Percentiles rank a stretch among this genome's conserved stretches.
phyloP scores from a whole-genome alignment of 2,329 filamentous ascomycete species.

The Aspergillus piperis region DNA sequence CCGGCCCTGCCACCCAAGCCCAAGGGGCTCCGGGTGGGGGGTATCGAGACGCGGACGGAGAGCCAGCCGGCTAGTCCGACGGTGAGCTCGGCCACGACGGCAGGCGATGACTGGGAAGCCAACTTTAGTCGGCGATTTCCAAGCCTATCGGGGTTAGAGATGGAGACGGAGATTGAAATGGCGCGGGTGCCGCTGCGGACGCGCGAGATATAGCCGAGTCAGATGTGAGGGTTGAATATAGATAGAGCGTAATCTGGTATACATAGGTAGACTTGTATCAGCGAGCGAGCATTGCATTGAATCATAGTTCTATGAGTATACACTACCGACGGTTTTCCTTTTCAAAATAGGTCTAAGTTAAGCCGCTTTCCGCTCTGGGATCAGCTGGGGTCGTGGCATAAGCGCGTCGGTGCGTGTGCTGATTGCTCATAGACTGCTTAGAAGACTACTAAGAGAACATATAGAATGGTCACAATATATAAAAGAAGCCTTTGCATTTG shows the following conservation, averaged over 20 bases:
- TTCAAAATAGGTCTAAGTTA: too few relatives aligned
- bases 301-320: too few relatives aligned
- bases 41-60: conserved; percentile 17
- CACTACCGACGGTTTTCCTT: too few relatives aligned
- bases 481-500: too few relatives aligned
- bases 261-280: conserved; percentile 3
- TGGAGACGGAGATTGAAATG: conserved; percentile 67
- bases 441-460: too few relatives aligned
- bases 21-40: conserved; percentile 56
- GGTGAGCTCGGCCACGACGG: conserved; percentile 28
- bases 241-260: conserved; percentile 3
- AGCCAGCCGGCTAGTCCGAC: conserved; percentile 31
- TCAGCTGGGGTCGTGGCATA: too few relatives aligned
- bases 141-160: conserved; percentile 79
- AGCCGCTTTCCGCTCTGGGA: too few relatives aligned
- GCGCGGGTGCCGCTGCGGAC: conserved; percentile 42
- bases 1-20: conserved; percentile 63
- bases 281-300: background rate
- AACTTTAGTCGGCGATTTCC: conserved; percentile 86
- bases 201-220: conserved; percentile 41
- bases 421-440: too few relatives aligned
- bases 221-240: background rate
- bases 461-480: too few relatives aligned
- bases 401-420: too few relatives aligned
- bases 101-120: conserved; percentile 64